Evolutionary conservation across 2,329 filamentous ascomycete species (phyloP).

Genomic region (Xylariaceae sp.): DNA sequence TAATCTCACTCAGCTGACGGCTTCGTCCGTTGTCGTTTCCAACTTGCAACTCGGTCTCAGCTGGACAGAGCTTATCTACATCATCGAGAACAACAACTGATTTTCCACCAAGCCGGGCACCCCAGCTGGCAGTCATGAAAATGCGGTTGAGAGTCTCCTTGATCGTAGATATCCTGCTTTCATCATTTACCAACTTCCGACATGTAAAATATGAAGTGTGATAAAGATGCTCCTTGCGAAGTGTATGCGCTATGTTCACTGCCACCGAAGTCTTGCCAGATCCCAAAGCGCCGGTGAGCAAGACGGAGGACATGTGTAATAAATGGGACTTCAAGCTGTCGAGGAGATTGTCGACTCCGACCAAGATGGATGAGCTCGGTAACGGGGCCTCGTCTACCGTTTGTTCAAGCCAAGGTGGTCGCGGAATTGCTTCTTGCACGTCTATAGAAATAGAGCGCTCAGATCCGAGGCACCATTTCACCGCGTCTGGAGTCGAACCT

Average conservation of each 20-base stretch:
- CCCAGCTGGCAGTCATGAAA: constrained; percentile 89
- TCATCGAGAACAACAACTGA: constrained; percentile 87
- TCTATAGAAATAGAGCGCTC: constrained; percentile 70
- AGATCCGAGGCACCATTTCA: constrained; percentile 70
- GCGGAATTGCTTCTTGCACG: constrained; percentile 67
- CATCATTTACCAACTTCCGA: constrained; percentile 80
- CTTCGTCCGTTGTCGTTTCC: constrained; percentile 91
- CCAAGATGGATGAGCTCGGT: constrained; percentile 56
- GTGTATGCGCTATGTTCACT: constrained; percentile 65
- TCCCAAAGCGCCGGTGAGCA: constrained; percentile 83
- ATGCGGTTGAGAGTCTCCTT: constrained; percentile 80
- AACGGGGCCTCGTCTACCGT: constrained; percentile 48
- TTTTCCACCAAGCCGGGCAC: constrained; percentile 76
- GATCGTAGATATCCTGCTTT: constrained; percentile 81
- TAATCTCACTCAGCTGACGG: constrained; percentile 82
- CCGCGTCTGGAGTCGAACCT: constrained; percentile 56
- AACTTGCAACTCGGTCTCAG: constrained; percentile 89
- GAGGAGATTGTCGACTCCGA: constrained; percentile 78
- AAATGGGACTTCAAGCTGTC: constrained; percentile 69
- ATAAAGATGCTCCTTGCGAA: constrained; percentile 69
- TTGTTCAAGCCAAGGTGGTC: constrained; percentile 52
- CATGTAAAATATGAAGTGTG: constrained; percentile 84
- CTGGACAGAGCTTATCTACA: constrained; percentile 84
- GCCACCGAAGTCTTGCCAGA: constrained; percentile 83
- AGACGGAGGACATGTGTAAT: constrained; percentile 78